Conservation (phyloP, 192 early-diverging fungal species). For the Coemansia sp. region DNA sequence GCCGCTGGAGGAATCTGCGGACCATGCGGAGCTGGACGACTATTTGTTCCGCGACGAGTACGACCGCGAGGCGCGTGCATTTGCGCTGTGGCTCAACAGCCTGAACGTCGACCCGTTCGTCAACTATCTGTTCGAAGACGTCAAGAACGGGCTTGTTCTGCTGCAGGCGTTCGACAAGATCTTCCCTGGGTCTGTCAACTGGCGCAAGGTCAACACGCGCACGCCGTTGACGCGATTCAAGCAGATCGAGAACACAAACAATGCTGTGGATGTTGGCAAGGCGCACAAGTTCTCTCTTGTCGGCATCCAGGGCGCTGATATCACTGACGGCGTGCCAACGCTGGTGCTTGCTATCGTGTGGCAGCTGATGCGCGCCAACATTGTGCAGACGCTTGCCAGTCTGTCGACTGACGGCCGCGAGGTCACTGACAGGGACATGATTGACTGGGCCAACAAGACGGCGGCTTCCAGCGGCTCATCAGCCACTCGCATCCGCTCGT, state of each 20-base stretch:
- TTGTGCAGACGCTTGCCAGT: constrained; percentile 87
- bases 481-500: constrained; percentile 67
- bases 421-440: constrained; percentile 91
- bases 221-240: constrained; percentile 85
- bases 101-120: constrained; percentile 97
- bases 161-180: constrained; percentile 96
- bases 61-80: constrained; percentile 72
- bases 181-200: constrained; percentile 84
- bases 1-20: constrained; percentile 77
- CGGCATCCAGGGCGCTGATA: constrained; percentile 93
- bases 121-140: constrained; percentile 96
- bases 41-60: constrained; percentile 53
- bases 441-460: constrained; percentile 91
- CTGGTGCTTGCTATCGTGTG: constrained; percentile 91
- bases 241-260: constrained; percentile 97
- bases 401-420: constrained; percentile 77
- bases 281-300: constrained; percentile 85
- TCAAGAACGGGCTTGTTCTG: constrained; percentile 86
- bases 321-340: constrained; percentile 86
- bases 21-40: constrained; percentile 88
- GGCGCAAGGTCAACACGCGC: constrained; percentile 85
- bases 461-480: constrained; percentile 60
- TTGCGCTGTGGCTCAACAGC: constrained; percentile 97
- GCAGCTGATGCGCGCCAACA: constrained; percentile 99
- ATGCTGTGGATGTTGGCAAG: constrained; percentile 86